Evolutionary conservation across 495 filamentous ascomycete genomes (phyloP).

Genomic region (Astrothelium macrocarpum): DNA sequence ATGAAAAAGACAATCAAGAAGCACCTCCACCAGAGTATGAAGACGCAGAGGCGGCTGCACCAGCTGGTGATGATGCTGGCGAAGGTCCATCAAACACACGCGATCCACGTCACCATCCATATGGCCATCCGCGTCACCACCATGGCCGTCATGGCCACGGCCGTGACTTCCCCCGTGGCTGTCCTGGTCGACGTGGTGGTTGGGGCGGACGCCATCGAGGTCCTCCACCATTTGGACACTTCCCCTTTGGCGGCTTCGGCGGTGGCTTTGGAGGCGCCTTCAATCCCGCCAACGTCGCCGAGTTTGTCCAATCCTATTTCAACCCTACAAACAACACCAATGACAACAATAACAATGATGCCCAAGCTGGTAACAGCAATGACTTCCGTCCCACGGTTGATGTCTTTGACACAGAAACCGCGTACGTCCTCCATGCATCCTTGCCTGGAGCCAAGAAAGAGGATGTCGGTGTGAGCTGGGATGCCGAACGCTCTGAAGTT

Average conservation of each 20-base stretch:
- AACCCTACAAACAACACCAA: background rate
- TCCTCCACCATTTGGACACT: conserved; percentile 6
- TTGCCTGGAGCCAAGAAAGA: conserved; percentile 69
- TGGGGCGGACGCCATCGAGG: conserved; percentile 18
- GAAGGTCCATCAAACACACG: conserved; percentile 16
- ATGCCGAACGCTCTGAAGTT: conserved; percentile 54
- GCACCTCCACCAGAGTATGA: conserved; percentile 14
- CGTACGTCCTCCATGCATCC: conserved; percentile 60
- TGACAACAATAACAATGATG: conserved; percentile 12
- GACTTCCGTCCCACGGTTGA: conserved; percentile 60
- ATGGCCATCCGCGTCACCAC: conserved; percentile 7
- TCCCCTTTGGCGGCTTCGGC: conserved; percentile 2
- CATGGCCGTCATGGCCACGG: conserved; percentile 15
- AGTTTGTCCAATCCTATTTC: background rate
- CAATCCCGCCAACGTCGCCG: background rate
- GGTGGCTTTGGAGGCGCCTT: conserved; percentile 13
- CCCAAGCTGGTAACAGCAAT: conserved; percentile 17
- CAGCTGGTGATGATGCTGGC: conserved; percentile 5
- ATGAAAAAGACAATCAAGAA: background rate
- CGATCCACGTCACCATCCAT: conserved; percentile 9
- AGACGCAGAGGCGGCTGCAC: background rate
- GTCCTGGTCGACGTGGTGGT: conserved; percentile 23
- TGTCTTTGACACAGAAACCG: conserved; percentile 56
- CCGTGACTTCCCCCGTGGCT: conserved; percentile 16
- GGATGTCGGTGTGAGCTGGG: conserved; percentile 67